Evolutionary conservation across 371 early-diverging fungal species (phyloP), one percentile per base, ranked within the genome.

Genomic region (Mortierella sp.): DNA sequence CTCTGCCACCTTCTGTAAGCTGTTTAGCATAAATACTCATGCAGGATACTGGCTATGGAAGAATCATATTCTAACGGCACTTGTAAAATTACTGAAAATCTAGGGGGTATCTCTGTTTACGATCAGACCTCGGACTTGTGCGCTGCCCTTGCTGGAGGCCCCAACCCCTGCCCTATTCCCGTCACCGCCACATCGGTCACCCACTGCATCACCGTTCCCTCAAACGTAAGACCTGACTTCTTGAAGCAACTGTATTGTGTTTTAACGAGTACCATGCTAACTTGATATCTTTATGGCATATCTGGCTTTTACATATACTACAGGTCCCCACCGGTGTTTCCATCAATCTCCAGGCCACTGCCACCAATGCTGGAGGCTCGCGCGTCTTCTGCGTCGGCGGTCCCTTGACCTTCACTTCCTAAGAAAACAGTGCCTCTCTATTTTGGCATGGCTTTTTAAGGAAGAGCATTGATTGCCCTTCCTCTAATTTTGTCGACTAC

Each of bases 151-250:
- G 70, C 31, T 32, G 55, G 55, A 15, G 51, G 76, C 30, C 31
- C 70, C 54, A 76, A 64, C 47, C 70, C 76, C 24, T 76, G 76
- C 70, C 76, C 76, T 50, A 64, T 76, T 39, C 31, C 50, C 32
- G 51, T 56, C 26, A 50, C 56, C 57, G 43, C 61, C 58, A 69
- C 42, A 48, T 9, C 44, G 49, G 64, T 76, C 46, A 76, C 69
- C 49, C 47, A 69, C 34, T 76, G 76, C 65, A 57, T 76, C 47
- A 43, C 32, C 17, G 70, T 76, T 39, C 76, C 76, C 48, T 64
- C 69, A 24, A 61, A 65, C 46, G 70, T 44, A 44, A 44, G 44
- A 19, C 8, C 9, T 44, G 44, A 4, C 21, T 19, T 19, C 23
- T 4, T 6, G 21, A 44, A 21, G 21, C 15, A 4, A 44, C 0